Evolutionary conservation across 1,139 yeast genomes (phyloP), one percentile per base, ranked within the genome.

Genomic region (Kluyveromyces sp.): DNA sequence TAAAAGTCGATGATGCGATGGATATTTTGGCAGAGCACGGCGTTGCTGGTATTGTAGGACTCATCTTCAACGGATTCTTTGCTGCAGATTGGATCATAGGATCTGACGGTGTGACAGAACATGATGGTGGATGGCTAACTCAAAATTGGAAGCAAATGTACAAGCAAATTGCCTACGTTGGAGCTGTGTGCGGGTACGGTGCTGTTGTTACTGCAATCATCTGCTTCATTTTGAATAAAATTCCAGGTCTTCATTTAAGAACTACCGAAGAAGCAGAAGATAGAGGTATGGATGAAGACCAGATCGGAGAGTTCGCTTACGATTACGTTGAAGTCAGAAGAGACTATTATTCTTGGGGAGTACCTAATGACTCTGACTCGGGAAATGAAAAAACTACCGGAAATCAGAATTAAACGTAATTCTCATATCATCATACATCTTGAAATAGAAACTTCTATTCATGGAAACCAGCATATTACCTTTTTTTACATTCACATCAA

Each of bases 1-100:
- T 84, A 47, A 77, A 76, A 50, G 92, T 89, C 48, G 97, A 92
- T 65, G 98, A 92, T 68, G 83, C 97, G 3, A 74, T 92, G 60
- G 97, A 92, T 82, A 83, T 90, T 43, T 77, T 92, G 65, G 97
- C 97, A 26, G 97, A 90, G 79, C 98, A 92, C 83, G 97, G 96
- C 47, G 76, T 92, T 59, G 97, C 97, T 0, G 98, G 98, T 34
- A 75, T 89, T 43, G 76, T 92, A 44, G 97, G 98, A 0, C 74
- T 90, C 41, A 50, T 92, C 10, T 89, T 88, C 70, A 90, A 90
- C 63, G 97, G 89, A 0, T 63, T 92, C 3, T 89, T 92, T 61
- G 97, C 88, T 10, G 87, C 90, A 6, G 77, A 85, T 49, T 83
- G 88, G 65, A 95, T 92, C 46, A 78, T 92, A 54, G 96, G 96